Evolutionary conservation across 768 basidiomycete species (phyloP).

Genomic region (Gymnopilus dilepis): DNA sequence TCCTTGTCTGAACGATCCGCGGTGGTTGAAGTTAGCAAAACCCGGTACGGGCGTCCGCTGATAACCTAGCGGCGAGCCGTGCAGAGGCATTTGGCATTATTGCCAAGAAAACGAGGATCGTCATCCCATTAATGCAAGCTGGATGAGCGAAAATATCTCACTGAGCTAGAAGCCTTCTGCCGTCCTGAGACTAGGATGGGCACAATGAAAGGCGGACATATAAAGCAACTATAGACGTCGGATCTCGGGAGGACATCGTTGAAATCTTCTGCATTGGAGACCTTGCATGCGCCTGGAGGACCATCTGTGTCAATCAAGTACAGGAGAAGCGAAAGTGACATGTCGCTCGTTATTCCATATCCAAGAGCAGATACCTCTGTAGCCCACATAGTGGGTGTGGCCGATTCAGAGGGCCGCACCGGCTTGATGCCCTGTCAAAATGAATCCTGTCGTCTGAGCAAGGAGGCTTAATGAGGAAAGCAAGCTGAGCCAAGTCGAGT

Average conservation of each 20-base stretch:
- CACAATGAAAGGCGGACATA: neutral
- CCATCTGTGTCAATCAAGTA: constrained; percentile 11
- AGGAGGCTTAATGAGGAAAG: neutral
- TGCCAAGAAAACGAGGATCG: constrained; percentile 3
- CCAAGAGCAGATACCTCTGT: constrained; percentile 1
- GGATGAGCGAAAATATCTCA: neutral
- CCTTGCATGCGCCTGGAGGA: neutral
- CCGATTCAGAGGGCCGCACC: neutral
- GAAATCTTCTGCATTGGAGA: constrained; percentile 2
- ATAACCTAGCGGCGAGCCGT: neutral
- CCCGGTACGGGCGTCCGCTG: neutral
- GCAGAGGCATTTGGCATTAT: neutral
- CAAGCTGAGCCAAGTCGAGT: neutral
- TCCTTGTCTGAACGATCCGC: neutral
- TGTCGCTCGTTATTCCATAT: neutral
- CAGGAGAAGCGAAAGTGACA: neutral
- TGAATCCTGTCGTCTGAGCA: neutral
- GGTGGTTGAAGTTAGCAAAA: neutral
- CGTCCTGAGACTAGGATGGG: neutral
- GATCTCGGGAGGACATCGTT: constrained; percentile 9
- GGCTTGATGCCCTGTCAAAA: neutral
- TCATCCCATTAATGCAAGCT: neutral
- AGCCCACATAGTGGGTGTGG: neutral
- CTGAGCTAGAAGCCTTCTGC: neutral
- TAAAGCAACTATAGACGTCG: neutral